Conservation (phyloP, 257 asterid genomes). For the Solanum chiquidenum region DNA sequence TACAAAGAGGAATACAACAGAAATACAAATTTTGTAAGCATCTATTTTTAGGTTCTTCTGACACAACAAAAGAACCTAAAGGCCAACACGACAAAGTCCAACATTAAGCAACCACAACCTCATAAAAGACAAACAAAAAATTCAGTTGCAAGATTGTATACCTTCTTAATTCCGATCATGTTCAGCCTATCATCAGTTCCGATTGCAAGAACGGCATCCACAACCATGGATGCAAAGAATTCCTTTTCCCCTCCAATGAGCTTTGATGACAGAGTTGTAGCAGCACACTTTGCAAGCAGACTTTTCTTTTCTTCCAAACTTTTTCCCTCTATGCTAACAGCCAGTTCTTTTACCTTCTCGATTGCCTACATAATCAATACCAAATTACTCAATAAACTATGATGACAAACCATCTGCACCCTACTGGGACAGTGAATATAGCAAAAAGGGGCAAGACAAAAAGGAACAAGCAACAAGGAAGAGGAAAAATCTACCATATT, state of each 20-base stretch:
- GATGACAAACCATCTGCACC: not conserved
- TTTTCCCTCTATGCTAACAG: constrained; percentile 85
- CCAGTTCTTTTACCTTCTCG: constrained; percentile 67
- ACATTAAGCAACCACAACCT: not conserved
- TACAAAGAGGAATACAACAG: not conserved
- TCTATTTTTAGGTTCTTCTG: not conserved
- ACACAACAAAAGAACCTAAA: not conserved
- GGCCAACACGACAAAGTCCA: not conserved
- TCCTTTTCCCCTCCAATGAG: constrained; percentile 99
- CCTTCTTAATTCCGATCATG: constrained; percentile 99
- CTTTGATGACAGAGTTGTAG: constrained; percentile 92
- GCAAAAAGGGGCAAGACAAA: not conserved
- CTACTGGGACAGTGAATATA: not conserved
- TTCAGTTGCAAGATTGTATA: not conserved
- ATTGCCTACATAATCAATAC: constrained; percentile 38
- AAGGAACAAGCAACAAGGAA: constrained; percentile 2
- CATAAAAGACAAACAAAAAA: not conserved
- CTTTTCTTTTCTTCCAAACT: constrained; percentile 85
- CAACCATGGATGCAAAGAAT: constrained; percentile 93
- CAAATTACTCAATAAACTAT: not conserved
- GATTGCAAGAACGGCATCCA: constrained; percentile 85
- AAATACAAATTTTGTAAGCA: not conserved
- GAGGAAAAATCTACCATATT: constrained; percentile 38
- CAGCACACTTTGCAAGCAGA: constrained; percentile 93
- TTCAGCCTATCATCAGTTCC: constrained; percentile 84